Percentiles rank a stretch among this genome's conserved stretches.
Conservation (phyloP, 1,139 yeast genomes). For the Candida smagusa region DNA sequence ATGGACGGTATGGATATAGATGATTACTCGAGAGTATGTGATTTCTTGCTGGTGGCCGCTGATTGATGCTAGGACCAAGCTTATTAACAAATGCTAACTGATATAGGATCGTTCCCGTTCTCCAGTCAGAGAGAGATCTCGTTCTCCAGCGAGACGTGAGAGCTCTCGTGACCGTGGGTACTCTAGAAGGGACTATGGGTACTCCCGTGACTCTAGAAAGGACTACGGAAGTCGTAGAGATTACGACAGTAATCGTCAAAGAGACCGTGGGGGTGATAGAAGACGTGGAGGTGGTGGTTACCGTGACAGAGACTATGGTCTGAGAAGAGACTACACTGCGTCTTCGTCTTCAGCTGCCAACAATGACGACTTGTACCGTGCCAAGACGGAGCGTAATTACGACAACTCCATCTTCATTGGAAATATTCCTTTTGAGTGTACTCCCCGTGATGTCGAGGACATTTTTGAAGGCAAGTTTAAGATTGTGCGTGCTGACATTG, state of each 20-base stretch:
- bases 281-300: conserved; percentile 16
- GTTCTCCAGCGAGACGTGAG: conserved; percentile 21
- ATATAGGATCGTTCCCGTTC: conserved; percentile 48
- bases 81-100: conserved; percentile 9
- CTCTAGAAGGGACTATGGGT: conserved; percentile 20
- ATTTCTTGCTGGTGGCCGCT: conserved; percentile 2
- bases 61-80: conserved; percentile 3
- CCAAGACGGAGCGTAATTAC: conserved; percentile 60
- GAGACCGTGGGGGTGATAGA: conserved; percentile 22
- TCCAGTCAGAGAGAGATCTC: conserved; percentile 42
- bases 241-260: conserved; percentile 16
- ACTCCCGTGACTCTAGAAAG: conserved; percentile 21
- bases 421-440: conserved; percentile 64
- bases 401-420: conserved; percentile 71
- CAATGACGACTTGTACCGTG: conserved; percentile 30
- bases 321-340: conserved; percentile 22
- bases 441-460: conserved; percentile 57
- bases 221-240: conserved; percentile 17
- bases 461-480: conserved; percentile 63
- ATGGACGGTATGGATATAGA: conserved; percentile 58
- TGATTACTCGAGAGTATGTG: conserved; percentile 52
- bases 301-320: conserved; percentile 21
- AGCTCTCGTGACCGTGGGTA: conserved; percentile 19
- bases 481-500: conserved; percentile 82
- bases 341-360: conserved; percentile 14